phyloP scores from a whole-genome alignment of 139 green algal species.

The Volvox reticuliferus region DNA sequence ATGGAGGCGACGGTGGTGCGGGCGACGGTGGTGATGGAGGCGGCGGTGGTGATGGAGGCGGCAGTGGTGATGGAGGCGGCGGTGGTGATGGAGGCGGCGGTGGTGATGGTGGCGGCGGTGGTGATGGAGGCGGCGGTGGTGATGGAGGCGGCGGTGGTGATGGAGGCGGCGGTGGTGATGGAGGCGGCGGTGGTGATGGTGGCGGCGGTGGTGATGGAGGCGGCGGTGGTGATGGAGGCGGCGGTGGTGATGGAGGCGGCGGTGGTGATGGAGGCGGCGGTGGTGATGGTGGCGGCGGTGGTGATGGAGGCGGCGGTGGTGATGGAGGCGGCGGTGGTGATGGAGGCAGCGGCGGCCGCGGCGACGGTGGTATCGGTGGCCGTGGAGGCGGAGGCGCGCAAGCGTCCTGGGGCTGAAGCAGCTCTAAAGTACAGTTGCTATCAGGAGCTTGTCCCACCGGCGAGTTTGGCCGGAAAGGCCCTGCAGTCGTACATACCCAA shows the following conservation, averaged over 20 bases:
- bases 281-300: neutral
- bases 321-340: neutral
- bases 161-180: neutral
- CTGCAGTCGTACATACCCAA: neutral
- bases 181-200: neutral
- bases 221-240: neutral
- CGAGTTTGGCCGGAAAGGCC: slow-evolving; percentile 19
- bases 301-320: neutral
- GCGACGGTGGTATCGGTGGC: neutral
- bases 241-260: neutral
- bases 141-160: neutral
- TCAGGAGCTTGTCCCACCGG: neutral
- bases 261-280: neutral
- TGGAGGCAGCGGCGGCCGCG: neutral
- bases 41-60: neutral
- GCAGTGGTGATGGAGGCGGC: neutral
- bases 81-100: neutral
- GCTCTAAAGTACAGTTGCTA: neutral
- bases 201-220: neutral
- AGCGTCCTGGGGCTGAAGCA: slow-evolving; percentile 8
- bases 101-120: neutral
- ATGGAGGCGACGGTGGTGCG: neutral
- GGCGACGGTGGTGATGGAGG: neutral
- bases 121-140: neutral
- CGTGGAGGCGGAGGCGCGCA: slow-evolving; percentile 16